Evolutionary conservation across 1,139 yeast genomes (phyloP).

Genomic region (Magnusiomyces tetraspermus): DNA sequence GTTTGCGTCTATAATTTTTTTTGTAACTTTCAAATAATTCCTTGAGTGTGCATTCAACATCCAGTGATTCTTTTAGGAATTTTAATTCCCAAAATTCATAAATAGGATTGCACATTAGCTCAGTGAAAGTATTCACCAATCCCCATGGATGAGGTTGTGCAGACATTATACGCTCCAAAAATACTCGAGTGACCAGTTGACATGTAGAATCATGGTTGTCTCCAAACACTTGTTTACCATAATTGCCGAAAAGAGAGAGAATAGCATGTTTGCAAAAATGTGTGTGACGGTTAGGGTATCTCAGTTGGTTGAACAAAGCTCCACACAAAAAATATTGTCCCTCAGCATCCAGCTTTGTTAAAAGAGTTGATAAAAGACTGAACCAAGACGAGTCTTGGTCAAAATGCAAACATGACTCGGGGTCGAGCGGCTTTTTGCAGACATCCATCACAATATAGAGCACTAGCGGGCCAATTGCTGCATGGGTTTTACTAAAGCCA

Average conservation of each 20-base stretch:
- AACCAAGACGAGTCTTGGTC: constrained; percentile 67
- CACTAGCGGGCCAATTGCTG: constrained; percentile 69
- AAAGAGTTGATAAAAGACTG: constrained; percentile 54
- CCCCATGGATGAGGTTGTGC: constrained; percentile 99
- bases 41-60: constrained; percentile 37
- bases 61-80: constrained; percentile 65
- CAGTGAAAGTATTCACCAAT: constrained; percentile 70
- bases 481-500: constrained; percentile 50
- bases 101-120: constrained; percentile 60
- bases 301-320: constrained; percentile 79
- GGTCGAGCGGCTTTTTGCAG: constrained; percentile 34
- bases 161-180: constrained; percentile 78
- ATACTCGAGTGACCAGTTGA: constrained; percentile 72
- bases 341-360: constrained; percentile 59
- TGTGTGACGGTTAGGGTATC: constrained; percentile 90
- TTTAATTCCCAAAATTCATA: constrained; percentile 66
- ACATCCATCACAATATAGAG: constrained; percentile 72
- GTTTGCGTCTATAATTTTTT: neutral
- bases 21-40: constrained; percentile 33
- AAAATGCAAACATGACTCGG: constrained; percentile 33
- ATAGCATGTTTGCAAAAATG: constrained; percentile 75
- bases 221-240: constrained; percentile 48
- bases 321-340: constrained; percentile 66
- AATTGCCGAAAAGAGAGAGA: constrained; percentile 55
- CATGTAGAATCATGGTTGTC: constrained; percentile 47